Evolutionary conservation across 2,329 filamentous ascomycete species (phyloP).

Genomic region (Ceratocystis variospora): DNA sequence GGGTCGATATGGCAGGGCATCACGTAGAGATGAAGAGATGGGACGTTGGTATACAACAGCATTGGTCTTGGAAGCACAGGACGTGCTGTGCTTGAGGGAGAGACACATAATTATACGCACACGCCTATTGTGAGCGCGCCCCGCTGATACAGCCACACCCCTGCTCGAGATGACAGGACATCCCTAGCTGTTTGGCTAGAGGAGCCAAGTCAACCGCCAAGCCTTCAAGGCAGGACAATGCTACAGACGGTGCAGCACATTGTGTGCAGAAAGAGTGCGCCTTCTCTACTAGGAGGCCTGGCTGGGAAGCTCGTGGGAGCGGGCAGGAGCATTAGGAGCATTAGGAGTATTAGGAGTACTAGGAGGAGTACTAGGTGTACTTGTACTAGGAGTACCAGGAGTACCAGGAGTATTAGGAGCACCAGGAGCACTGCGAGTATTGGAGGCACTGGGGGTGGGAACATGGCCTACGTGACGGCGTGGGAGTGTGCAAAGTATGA

Average conservation of each 20-base stretch:
- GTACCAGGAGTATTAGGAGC: no score
- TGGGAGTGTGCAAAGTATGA: background rate
- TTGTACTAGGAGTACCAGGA: no score
- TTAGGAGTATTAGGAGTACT: no score
- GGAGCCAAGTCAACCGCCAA: conserved; percentile 6
- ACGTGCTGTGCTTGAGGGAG: background rate
- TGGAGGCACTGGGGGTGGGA: no score
- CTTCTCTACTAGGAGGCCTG: no score
- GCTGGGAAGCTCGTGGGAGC: no score
- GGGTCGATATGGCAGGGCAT: background rate
- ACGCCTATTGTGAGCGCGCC: background rate
- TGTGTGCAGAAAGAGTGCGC: background rate
- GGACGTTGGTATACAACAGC: background rate
- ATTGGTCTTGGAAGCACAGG: background rate
- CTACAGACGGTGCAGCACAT: background rate
- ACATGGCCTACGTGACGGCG: no score
- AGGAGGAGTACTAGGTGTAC: no score
- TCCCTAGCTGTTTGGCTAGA: conserved; percentile 10
- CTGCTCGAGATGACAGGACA: conserved; percentile 12
- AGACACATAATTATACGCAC: background rate
- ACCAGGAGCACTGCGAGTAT: no score
- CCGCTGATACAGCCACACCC: background rate
- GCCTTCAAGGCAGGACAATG: conserved; percentile 3
- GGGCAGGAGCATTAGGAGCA: no score
- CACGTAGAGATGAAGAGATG: background rate